phyloP scores from a whole-genome alignment of 192 early-diverging fungal species.

The Coemansia sp. region DNA sequence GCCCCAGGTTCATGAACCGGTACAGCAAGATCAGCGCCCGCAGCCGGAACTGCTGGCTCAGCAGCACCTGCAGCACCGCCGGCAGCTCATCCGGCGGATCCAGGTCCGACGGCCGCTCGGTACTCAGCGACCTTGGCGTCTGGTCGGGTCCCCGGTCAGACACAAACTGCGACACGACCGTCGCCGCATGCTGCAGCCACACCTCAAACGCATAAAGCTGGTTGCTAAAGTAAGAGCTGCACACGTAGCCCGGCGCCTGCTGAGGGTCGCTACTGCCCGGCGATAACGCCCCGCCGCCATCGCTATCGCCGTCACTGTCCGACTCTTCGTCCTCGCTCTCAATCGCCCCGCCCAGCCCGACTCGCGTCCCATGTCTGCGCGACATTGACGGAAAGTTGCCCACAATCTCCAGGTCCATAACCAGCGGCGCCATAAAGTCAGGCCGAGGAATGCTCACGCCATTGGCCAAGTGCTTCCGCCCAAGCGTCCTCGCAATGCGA shows the following conservation, averaged over 20 bases:
- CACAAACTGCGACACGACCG: constrained; percentile 71
- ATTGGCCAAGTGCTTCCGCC: constrained; percentile 12
- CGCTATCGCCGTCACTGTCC: constrained; percentile 35
- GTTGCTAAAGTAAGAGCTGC: constrained; percentile 92
- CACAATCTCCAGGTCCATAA: constrained; percentile 41
- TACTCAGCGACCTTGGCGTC: constrained; percentile 52
- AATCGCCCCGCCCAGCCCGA: constrained; percentile 22
- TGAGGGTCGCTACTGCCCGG: constrained; percentile 4
- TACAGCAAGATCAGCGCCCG: constrained; percentile 91
- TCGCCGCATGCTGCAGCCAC: constrained; percentile 81
- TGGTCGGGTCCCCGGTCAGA: constrained; percentile 36
- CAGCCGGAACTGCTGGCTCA: constrained; percentile 92
- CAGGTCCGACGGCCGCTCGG: constrained; percentile 44
- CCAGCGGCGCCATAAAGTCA: constrained; percentile 18
- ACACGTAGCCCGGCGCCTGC: constrained; percentile 34
- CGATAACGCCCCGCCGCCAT: constrained; percentile 15
- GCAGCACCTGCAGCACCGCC: constrained; percentile 93
- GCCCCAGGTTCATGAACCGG: constrained; percentile 88
- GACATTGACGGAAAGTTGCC: constrained; percentile 31
- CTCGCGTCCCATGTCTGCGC: constrained; percentile 23
- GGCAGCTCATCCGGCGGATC: constrained; percentile 89
- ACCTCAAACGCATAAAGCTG: constrained; percentile 98
- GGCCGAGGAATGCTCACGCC: background rate
- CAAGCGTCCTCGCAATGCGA: constrained; percentile 18
- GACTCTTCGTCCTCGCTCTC: constrained; percentile 23